phyloP scores from a whole-genome alignment of 768 basidiomycete genomes.

The Calocybe cyanea region DNA sequence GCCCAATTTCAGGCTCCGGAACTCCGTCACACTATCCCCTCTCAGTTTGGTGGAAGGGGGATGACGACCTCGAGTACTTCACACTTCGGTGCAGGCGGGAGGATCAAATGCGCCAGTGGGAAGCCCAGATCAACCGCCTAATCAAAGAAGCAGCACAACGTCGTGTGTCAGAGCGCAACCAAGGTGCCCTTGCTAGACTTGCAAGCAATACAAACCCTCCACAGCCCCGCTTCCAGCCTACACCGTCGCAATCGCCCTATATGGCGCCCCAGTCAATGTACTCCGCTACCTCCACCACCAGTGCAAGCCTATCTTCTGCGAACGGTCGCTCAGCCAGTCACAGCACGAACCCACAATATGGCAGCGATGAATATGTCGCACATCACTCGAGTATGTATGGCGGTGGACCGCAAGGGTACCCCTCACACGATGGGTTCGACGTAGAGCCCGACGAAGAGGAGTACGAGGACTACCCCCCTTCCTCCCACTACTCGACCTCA shows the following conservation, averaged over 20 bases:
- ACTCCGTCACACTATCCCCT: slow-evolving; percentile 67
- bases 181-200: slow-evolving; percentile 45
- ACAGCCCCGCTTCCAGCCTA: slow-evolving; percentile 31
- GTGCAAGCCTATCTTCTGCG: slow-evolving; percentile 16
- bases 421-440: slow-evolving; percentile 67
- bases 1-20: slow-evolving; percentile 35
- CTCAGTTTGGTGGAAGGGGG: slow-evolving; percentile 92
- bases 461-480: slow-evolving; percentile 68
- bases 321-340: slow-evolving; percentile 25
- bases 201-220: slow-evolving; percentile 47
- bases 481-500: slow-evolving; percentile 41
- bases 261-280: slow-evolving; percentile 27
- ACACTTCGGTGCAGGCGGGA: slow-evolving; percentile 90
- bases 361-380: slow-evolving; percentile 36
- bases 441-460: slow-evolving; percentile 71
- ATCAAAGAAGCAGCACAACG: slow-evolving; percentile 75
- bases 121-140: slow-evolving; percentile 81
- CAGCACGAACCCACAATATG: slow-evolving; percentile 29
- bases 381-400: slow-evolving; percentile 25
- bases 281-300: slow-evolving; percentile 20
- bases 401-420: slow-evolving; percentile 51
- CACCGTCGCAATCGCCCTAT: slow-evolving; percentile 27
- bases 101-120: slow-evolving; percentile 93
- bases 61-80: slow-evolving; percentile 91
- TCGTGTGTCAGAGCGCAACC: slow-evolving; percentile 56